Conservation (phyloP, 2,329 filamentous ascomycete species). For the Paraphoma chrysanthemicola region DNA sequence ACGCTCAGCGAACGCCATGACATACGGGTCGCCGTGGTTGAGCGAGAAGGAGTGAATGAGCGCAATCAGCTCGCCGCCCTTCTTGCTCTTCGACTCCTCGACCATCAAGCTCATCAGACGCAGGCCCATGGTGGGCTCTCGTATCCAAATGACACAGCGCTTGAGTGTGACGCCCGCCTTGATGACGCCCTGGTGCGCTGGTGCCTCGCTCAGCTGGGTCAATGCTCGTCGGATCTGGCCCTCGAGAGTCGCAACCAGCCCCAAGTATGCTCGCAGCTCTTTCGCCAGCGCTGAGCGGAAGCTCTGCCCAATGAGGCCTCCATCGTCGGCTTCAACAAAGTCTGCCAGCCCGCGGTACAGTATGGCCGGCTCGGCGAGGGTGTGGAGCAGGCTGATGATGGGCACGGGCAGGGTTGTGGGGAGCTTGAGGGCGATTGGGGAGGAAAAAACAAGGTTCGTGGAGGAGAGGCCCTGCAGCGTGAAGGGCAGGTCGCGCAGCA, state of each 20-base stretch:
- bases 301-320: constrained; percentile 90
- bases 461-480: constrained; percentile 93
- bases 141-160: constrained; percentile 94
- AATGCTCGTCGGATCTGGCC: constrained; percentile 87
- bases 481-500: constrained; percentile 78
- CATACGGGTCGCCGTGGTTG: constrained; percentile 93
- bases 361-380: constrained; percentile 90
- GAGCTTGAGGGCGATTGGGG: constrained; percentile 73
- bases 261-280: constrained; percentile 88
- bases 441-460: constrained; percentile 78
- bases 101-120: constrained; percentile 93
- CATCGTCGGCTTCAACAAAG: constrained; percentile 82
- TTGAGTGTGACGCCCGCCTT: constrained; percentile 93
- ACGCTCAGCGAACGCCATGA: constrained; percentile 89
- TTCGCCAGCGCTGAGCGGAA: constrained; percentile 83
- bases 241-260: constrained; percentile 89
- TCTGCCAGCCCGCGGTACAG: constrained; percentile 80
- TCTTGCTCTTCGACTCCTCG: constrained; percentile 82
- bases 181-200: constrained; percentile 73
- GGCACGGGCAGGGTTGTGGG: constrained; percentile 82
- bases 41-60: constrained; percentile 93
- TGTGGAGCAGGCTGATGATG: constrained; percentile 84
- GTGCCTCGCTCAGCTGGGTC: constrained; percentile 72
- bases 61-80: constrained; percentile 90
- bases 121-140: constrained; percentile 94